Percentiles rank a stretch among this genome's conserved stretches.
Evolutionary conservation across 306 rosid species (phyloP).

Genomic region (Morella rubra): DNA sequence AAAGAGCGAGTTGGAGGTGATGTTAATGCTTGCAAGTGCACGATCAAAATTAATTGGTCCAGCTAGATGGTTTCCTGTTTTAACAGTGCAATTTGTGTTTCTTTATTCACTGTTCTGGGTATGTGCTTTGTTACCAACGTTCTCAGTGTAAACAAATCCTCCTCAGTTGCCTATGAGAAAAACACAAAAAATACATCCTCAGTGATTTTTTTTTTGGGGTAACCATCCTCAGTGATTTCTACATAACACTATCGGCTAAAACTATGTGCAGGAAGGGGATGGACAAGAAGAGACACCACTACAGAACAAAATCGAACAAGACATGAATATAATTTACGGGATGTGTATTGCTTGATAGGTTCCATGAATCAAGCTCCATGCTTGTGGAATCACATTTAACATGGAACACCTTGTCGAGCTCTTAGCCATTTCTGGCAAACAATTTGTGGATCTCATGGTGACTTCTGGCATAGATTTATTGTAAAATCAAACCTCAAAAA

Average conservation of each 20-base stretch:
- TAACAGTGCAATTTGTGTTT: background rate
- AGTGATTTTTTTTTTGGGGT: too few species aligned
- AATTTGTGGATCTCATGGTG: background rate
- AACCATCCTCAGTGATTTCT: background rate
- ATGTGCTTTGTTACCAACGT: background rate
- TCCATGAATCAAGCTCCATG: conserved; percentile 13
- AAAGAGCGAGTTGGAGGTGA: too few species aligned
- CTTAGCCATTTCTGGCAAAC: conserved; percentile 11
- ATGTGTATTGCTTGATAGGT: background rate
- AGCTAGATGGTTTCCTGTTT: background rate
- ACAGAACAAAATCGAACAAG: conserved; percentile 3
- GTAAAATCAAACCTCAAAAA: background rate
- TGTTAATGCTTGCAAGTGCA: background rate
- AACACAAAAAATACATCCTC: background rate
- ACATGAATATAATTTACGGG: background rate
- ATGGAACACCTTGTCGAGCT: background rate
- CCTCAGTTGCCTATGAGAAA: background rate
- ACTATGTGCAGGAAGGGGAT: background rate
- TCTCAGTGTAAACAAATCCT: background rate
- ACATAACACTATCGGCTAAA: background rate
- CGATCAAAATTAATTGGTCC: background rate
- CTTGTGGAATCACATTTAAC: conserved; percentile 2
- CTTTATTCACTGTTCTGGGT: background rate
- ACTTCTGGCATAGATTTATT: background rate
- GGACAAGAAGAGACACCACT: background rate